These are phyloP conservation scores for Heliophila coronopifolia DNA, from an alignment of 441 rosid genomes.

Conservation along the genomic window DNA sequence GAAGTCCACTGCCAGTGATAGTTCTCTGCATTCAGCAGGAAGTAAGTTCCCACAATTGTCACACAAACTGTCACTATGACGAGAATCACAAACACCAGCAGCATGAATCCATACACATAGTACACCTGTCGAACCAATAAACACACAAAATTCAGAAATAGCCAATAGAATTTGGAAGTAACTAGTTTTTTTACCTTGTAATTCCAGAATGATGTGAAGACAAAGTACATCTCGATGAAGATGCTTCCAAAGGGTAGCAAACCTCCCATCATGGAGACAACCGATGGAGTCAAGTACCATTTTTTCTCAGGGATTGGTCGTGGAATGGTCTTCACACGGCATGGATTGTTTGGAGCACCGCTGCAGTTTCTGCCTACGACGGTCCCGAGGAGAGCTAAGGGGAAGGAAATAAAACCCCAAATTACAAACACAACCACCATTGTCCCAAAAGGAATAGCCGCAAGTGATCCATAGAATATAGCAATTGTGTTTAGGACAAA, in stretches of 20 bases:
- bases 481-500: constrained; percentile 81
- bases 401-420: constrained; percentile 96
- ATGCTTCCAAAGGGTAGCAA: constrained; percentile 92
- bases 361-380: constrained; percentile 96
- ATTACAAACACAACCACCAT: constrained; percentile 89
- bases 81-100: constrained; percentile 82
- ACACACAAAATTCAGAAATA: background rate
- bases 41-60: constrained; percentile 89
- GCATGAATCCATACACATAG: constrained; percentile 93
- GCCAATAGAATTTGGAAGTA: background rate
- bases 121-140: constrained; percentile 53
- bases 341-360: constrained; percentile 94
- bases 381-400: constrained; percentile 91
- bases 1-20: constrained; percentile 99
- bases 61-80: constrained; percentile 85
- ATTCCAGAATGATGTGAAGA: constrained; percentile 97
- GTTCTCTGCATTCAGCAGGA: constrained; percentile 89
- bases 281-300: constrained; percentile 91
- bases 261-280: constrained; percentile 95
- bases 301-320: constrained; percentile 98
- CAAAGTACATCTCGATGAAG: constrained; percentile 96
- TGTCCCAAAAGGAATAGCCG: constrained; percentile 98
- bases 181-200: constrained; percentile 57
- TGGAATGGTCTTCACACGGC: constrained; percentile 96
- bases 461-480: constrained; percentile 87